Evolutionary conservation across 2,329 filamentous ascomycete genomes (phyloP), one percentile per base, ranked within the genome.

Genomic region (Phoma herbarum): DNA sequence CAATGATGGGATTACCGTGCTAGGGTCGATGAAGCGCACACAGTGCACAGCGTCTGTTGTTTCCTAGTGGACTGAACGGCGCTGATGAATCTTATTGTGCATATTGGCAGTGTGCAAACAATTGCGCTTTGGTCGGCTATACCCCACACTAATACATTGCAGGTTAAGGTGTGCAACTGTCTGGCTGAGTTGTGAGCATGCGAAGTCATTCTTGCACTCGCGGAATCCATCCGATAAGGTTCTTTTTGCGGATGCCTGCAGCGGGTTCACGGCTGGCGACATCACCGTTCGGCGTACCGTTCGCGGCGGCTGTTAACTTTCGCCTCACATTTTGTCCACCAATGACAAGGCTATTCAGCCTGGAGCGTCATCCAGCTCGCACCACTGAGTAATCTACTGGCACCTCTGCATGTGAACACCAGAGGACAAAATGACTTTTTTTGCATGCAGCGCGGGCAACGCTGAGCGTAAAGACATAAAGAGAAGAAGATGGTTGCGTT

Each of bases 321-420:
- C 42, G 31, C 44, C 37, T 44, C 55, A 49, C 43, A 16, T 11
- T 11, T 11, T 16, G 44, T 58, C 55, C 48, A 58, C 49, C 55
- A 52, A 58, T 58, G 22, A 44, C 29, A 29, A 39, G 14, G n/a
- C 3, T 7, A 10, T 14, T 18, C 41, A 28, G 42, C 42, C 25
- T n/a, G 22, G 41, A 20, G 23, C 9, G 22, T 5, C 23, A 26
- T 10, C 18, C 2, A 39, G 10, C 11, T 20, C n/a, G n/a, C 18
- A 5, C 35, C n/a, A 18, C 9, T 18, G 3, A 5, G 11, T 12
- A 4, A 1, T n/a, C 14, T 14, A 2, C 31, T n/a, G 7, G 16
- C 14, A 35, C 14, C n/a, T n/a, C 7, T 3, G 31, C 14, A 35
- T 35, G 2, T 14, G 2, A 9, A 35, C 4, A 35, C 31, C 8